Conservation (phyloP, 2,329 filamentous ascomycete species). For the Fusarium citri region DNA sequence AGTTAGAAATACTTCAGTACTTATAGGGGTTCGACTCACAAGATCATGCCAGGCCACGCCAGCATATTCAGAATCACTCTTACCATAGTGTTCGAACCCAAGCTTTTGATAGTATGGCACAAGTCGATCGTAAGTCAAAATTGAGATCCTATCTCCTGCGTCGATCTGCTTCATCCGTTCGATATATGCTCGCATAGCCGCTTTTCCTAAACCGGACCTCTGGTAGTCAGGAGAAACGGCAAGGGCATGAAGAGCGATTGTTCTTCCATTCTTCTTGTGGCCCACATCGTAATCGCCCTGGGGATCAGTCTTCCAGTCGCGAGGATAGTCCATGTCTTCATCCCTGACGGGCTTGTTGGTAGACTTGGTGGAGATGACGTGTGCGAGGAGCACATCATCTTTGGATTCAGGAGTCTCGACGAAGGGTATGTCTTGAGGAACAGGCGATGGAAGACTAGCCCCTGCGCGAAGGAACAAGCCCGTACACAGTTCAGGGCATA, state of each 20-base stretch:
- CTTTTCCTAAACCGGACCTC: constrained; percentile 45
- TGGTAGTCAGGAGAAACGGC: constrained; percentile 45
- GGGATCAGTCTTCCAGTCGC: constrained; percentile 40
- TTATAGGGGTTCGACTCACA: constrained; percentile 21
- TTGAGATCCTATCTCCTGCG: constrained; percentile 44
- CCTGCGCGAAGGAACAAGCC: constrained; percentile 40
- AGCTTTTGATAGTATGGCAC: constrained; percentile 48
- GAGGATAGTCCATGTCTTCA: constrained; percentile 46
- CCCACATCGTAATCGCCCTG: constrained; percentile 32
- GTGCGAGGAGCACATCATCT: constrained; percentile 42
- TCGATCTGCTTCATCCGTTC: constrained; percentile 32
- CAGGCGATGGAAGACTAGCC: background rate
- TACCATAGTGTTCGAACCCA: constrained; percentile 49
- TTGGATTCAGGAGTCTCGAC: background rate
- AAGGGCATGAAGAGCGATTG: constrained; percentile 47
- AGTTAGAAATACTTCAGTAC: background rate
- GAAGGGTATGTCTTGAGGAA: constrained; percentile 25
- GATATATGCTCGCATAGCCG: constrained; percentile 41
- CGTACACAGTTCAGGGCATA: constrained; percentile 46
- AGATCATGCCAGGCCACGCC: constrained; percentile 49
- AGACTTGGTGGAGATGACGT: constrained; percentile 47
- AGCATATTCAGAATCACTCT: constrained; percentile 47
- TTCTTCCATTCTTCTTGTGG: constrained; percentile 42
- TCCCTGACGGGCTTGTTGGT: constrained; percentile 37
- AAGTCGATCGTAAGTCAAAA: constrained; percentile 48